Base-by-base conservation (phyloP, 2,329 filamentous ascomycete species). In the Penicillium verrucosum region DNA sequence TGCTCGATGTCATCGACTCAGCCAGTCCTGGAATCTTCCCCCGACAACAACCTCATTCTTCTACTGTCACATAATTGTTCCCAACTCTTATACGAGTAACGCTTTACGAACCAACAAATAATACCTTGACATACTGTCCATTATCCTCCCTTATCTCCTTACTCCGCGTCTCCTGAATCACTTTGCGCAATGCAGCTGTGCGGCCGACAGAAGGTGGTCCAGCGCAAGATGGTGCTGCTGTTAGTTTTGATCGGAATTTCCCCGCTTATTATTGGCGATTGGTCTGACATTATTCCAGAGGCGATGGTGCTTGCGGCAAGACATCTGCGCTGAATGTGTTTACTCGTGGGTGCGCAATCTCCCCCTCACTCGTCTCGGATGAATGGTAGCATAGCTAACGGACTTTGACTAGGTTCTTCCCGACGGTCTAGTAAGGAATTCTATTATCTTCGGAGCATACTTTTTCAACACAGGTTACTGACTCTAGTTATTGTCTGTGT, bases 281-380 rank as follows among this genome's bases (percentile, higher is more conserved):
- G 53, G 56, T 42, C 64, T 71, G 60, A 68, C 60, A 41, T 52
- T 42, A 48, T 51, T 56, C 60, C 67, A 96, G 92, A 73, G 93
- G 93, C 69, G 93, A 97, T 74, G 93, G 93, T 82, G 93, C 93
- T 67, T 95, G 89, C 77, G 93, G 93, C 73, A 99, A 99, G 83
- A 99, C 94, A 54, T 97, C 92, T 63, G 78, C 97, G 70, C 80
- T 99, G 69, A 99, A 99, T 75, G 94, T 99, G 75, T 99, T 99
- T 79, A 99, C 94, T 66, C 87, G 93, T 89, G 93, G 93, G 89
- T 95, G 80, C 68, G 85, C 58, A 57, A 48, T 43, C 48, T 51
- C 52, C 54, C 57, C 47, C 51, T 43, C 50, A 43, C 50, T 50
- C 43, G 40, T 18, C 21, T 43, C 30, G 32, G 21, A 50, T 30